Evolutionary conservation across 331 rosid species (phyloP), one percentile per base, ranked within the genome.

Genomic region (Quercus lobata): DNA sequence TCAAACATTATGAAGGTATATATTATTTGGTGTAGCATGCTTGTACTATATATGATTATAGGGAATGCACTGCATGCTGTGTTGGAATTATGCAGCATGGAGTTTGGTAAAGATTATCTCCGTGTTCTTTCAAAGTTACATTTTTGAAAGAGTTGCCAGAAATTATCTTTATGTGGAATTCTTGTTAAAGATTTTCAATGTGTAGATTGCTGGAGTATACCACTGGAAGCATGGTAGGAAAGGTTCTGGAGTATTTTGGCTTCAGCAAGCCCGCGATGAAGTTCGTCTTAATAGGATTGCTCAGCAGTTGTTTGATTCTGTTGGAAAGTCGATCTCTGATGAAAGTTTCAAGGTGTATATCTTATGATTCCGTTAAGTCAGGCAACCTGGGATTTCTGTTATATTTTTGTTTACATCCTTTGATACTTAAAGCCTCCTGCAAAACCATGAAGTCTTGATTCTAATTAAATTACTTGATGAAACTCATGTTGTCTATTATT

Each of bases 221-320:
- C 91, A 91, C 77, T 95, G 98, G 98, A 95, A 95, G 91, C 99
- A 93, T 83, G 99, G 99, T 53, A 85, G 88, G 78, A 93, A 90
- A 84, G 98, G 97, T 79, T 79, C 87, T 82, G 98, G 98, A 79
- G 90, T 93, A 77, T 93, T 78, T 83, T 95, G 98, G 99, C 99
- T 95, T 87, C 97, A 87, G 84, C 97, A 91, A 83, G 95, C 99
- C 61, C 88, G 85, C 69, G 98, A 95, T 83, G 88, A 87, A 79
- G 81, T 83, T 83, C 88, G 96, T 74, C 99, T 95, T 16, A 86
- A 84, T 81, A 89, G 87, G 92, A 93, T 95, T 88, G 93, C 98
- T 29, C 96, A 85, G 83, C 93, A 95, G 72, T 88, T 95, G 79
- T 95, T 93, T 80, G 96, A 90, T 87, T 89, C 94, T 75, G 97